Conservation (phyloP, 2,329 filamentous ascomycete genomes). For the Gaeumannomyces sp. region DNA sequence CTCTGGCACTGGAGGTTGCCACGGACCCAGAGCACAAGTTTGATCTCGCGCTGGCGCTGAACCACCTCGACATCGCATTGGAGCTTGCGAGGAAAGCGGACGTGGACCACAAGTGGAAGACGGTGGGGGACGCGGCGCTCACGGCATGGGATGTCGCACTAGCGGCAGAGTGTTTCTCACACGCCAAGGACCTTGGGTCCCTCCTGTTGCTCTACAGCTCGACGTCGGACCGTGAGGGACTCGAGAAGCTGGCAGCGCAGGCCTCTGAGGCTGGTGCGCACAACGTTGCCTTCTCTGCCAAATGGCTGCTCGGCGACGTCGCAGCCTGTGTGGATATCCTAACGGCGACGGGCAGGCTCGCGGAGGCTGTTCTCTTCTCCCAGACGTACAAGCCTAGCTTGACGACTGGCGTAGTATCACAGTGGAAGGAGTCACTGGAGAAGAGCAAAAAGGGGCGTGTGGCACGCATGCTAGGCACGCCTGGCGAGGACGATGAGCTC, state of each 20-base stretch:
- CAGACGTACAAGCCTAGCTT: conserved; percentile 92
- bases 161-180: conserved; percentile 86
- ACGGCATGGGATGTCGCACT: conserved; percentile 79
- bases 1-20: conserved; percentile 87
- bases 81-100: conserved; percentile 78
- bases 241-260: conserved; percentile 65
- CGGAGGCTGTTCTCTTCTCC: conserved; percentile 85
- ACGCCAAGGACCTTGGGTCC: conserved; percentile 85
- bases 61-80: conserved; percentile 77
- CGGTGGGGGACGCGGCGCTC: conserved; percentile 85
- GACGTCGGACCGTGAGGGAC: conserved; percentile 69
- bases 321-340: conserved; percentile 76
- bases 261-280: conserved; percentile 73
- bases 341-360: conserved; percentile 67
- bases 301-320: conserved; percentile 82
- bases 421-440: conserved; percentile 82
- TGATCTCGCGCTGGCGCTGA: conserved; percentile 78
- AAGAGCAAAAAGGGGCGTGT: conserved; percentile 81
- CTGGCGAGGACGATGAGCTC: conserved; percentile 76
- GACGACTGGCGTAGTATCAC: conserved; percentile 57
- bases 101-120: conserved; percentile 97
- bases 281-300: conserved; percentile 87
- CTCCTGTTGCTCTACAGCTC: conserved; percentile 83
- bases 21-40: conserved; percentile 96
- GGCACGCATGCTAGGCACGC: conserved; percentile 73